Evolutionary conservation across 768 basidiomycete species (phyloP).

Genomic region (Hygrocybe punicea): DNA sequence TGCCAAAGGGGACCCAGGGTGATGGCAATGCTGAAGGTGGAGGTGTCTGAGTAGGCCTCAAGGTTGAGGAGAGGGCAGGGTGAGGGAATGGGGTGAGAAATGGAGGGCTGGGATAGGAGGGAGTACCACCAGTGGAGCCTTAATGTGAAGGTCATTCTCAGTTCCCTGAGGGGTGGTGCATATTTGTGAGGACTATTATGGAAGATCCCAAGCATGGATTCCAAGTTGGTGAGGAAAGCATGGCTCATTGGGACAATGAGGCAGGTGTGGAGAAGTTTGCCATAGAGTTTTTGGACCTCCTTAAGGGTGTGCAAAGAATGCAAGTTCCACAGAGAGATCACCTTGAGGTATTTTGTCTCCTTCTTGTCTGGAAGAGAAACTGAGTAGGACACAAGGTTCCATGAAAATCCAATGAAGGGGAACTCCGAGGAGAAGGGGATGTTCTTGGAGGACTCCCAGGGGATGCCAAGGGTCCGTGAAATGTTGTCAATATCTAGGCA

Average conservation of each 20-base stretch:
- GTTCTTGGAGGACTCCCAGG: constrained; percentile 25
- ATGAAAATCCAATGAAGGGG: constrained; percentile 16
- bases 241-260: constrained; percentile 26
- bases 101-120: constrained; percentile 6
- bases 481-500: constrained; percentile 35
- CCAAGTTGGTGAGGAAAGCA: constrained; percentile 41
- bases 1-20: constrained; percentile 27
- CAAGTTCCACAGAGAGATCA: constrained; percentile 26
- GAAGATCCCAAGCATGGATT: constrained; percentile 38
- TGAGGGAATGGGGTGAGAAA: constrained; percentile 25
- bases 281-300: constrained; percentile 37
- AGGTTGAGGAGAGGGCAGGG: constrained; percentile 23
- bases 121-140: constrained; percentile 36
- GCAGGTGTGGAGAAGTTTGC: constrained; percentile 38
- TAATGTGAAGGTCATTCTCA: constrained; percentile 27
- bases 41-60: constrained; percentile 42
- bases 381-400: constrained; percentile 17
- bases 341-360: constrained; percentile 21
- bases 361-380: constrained; percentile 18
- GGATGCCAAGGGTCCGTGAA: constrained; percentile 22
- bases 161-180: constrained; percentile 13
- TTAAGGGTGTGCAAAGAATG: constrained; percentile 25
- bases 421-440: constrained; percentile 15
- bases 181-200: constrained; percentile 37
- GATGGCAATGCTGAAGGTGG: constrained; percentile 34